A percentile compares a stretch with the other conserved stretches of the same genome.
phyloP scores from a whole-genome alignment of 257 asterid genomes.

The Scutellaria baicalensis region DNA sequence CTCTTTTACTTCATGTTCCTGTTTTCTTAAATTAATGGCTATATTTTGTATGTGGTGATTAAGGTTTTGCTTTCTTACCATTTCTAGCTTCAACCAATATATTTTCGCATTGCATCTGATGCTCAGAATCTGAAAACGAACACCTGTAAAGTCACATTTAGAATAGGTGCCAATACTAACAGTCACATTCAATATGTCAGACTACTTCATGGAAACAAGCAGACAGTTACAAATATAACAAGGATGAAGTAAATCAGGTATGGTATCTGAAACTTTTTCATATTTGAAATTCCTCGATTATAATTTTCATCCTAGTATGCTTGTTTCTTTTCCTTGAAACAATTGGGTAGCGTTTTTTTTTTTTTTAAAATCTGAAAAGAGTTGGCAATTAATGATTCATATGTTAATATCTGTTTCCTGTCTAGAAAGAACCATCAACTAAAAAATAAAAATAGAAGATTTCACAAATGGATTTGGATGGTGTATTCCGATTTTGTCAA shows the following conservation, averaged over 20 bases:
- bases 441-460: background rate
- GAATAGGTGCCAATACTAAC: slow-evolving; percentile 8
- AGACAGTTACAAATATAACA: slow-evolving; percentile 64
- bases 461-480: background rate
- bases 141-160: background rate
- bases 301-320: background rate
- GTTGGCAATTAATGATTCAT: background rate
- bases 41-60: background rate
- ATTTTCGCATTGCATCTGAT: background rate
- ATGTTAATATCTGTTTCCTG: background rate
- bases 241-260: slow-evolving; percentile 97
- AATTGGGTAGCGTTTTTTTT: background rate
- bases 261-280: slow-evolving; percentile 2
- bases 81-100: background rate
- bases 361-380: background rate
- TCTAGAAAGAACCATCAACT: background rate
- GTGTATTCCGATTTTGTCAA: background rate
- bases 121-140: background rate
- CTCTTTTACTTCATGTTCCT: background rate
- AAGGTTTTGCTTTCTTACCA: background rate
- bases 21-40: background rate
- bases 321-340: background rate
- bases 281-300: background rate
- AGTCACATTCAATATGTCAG: slow-evolving; percentile 27
- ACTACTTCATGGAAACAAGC: slow-evolving; percentile 55